Conservation (phyloP, 2,329 filamentous ascomycete genomes). For the Colletotrichum noveboracense region DNA sequence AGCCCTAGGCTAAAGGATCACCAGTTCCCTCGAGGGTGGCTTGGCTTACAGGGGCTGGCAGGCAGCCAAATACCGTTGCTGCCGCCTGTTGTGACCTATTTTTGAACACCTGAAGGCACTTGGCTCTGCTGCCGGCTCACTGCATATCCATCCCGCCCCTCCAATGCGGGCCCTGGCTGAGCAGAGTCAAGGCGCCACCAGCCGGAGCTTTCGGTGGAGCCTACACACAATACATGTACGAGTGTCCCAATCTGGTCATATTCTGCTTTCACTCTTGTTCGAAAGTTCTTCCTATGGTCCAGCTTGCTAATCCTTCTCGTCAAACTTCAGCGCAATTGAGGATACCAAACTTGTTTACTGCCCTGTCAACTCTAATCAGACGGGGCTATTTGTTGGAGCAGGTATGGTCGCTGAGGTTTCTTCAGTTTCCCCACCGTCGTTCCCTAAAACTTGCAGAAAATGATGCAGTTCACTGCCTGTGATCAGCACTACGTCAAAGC, state of each 20-base stretch:
- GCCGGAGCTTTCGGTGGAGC: neutral
- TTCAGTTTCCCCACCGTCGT: neutral
- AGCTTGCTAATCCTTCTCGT: neutral
- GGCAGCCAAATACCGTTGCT: neutral
- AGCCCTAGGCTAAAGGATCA: neutral
- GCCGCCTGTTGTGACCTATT: neutral
- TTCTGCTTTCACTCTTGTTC: neutral
- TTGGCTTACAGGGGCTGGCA: neutral
- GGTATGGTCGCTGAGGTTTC: neutral
- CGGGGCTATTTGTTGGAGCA: neutral
- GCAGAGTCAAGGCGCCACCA: neutral
- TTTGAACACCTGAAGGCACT: neutral
- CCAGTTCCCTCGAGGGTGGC: neutral
- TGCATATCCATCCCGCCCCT: neutral
- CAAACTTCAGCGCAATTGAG: neutral
- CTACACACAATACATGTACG: neutral
- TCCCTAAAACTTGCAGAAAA: neutral
- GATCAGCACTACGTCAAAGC: neutral
- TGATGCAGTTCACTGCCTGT: neutral
- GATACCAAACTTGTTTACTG: neutral
- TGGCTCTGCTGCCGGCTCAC: neutral
- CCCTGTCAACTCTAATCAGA: neutral
- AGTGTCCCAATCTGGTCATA: neutral
- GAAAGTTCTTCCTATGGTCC: neutral
- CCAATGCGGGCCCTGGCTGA: neutral